Percentiles rank a stretch among this genome's conserved stretches.
phyloP scores from a whole-genome alignment of 2,329 filamentous ascomycete species.

The Fusarium nodosum region DNA sequence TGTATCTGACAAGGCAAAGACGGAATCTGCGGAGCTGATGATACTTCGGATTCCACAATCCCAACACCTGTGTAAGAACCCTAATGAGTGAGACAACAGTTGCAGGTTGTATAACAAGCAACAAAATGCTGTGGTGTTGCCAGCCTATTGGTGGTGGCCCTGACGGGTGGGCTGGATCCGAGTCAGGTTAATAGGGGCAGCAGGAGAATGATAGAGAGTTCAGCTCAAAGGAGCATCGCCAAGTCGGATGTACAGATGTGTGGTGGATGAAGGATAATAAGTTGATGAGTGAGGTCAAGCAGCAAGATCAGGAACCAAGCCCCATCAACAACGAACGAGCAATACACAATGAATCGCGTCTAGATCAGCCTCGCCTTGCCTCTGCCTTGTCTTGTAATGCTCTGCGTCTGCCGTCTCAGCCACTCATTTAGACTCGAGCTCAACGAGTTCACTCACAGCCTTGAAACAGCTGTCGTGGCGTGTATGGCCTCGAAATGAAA shows the following conservation, averaged over 20 bases:
- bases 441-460: slow-evolving; percentile 15
- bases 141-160: slow-evolving; percentile 13
- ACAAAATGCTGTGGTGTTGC: slow-evolving; percentile 13
- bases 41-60: slow-evolving; percentile 7
- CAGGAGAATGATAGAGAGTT: slow-evolving; percentile 12
- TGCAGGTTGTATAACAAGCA: slow-evolving; percentile 12
- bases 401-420: slow-evolving; percentile 27
- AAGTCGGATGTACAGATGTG: slow-evolving; percentile 12
- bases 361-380: slow-evolving; percentile 14
- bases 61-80: slow-evolving; percentile 13
- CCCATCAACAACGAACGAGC: slow-evolving; percentile 47
- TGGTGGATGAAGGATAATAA: neutral
- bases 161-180: slow-evolving; percentile 12
- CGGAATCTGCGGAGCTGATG: slow-evolving; percentile 18
- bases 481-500: slow-evolving; percentile 4
- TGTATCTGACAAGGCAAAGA: slow-evolving; percentile 18
- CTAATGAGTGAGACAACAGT: slow-evolving; percentile 2
- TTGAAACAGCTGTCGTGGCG: slow-evolving; percentile 7
- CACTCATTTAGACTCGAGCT: slow-evolving; percentile 26
- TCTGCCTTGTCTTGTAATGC: slow-evolving; percentile 6
- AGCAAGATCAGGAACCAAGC: slow-evolving; percentile 31
- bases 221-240: slow-evolving; percentile 22
- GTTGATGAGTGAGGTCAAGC: slow-evolving; percentile 11
- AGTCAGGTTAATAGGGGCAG: slow-evolving; percentile 33
- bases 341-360: slow-evolving; percentile 38